Evolutionary conservation across 768 basidiomycete species (phyloP).

Genomic region (Heimioporus sp.): DNA sequence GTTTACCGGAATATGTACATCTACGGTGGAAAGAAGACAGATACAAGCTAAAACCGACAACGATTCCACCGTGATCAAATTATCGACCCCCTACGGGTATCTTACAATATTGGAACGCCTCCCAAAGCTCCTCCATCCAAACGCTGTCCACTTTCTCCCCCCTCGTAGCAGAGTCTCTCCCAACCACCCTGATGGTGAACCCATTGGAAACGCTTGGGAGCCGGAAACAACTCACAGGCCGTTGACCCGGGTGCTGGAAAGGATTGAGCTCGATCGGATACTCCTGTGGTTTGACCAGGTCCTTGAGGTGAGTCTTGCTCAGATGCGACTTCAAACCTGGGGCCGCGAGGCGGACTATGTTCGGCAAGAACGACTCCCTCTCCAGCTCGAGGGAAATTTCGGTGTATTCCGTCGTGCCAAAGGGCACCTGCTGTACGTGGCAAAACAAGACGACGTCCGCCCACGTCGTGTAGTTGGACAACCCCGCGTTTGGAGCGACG

Average conservation of each 20-base stretch:
- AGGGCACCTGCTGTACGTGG: slow-evolving; percentile 26
- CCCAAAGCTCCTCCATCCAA: too few species aligned
- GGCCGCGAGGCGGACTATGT: slow-evolving; percentile 26
- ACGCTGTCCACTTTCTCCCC: background rate
- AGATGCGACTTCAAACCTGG: slow-evolving; percentile 24
- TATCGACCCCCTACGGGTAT: too few species aligned
- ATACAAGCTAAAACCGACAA: too few species aligned
- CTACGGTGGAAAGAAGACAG: too few species aligned
- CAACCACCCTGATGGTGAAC: slow-evolving; percentile 28
- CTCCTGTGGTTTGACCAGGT: slow-evolving; percentile 24
- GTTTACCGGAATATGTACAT: too few species aligned
- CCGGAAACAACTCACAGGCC: slow-evolving; percentile 21
- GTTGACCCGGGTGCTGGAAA: background rate
- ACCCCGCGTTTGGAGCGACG: slow-evolving; percentile 40
- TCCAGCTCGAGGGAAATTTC: slow-evolving; percentile 34
- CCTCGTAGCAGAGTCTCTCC: slow-evolving; percentile 12
- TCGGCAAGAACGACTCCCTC: slow-evolving; percentile 23
- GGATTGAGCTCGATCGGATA: slow-evolving; percentile 20
- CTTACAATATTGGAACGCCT: too few species aligned
- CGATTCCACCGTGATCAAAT: too few species aligned
- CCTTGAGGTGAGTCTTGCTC: slow-evolving; percentile 19
- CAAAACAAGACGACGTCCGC: slow-evolving; percentile 32
- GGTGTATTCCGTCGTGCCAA: slow-evolving; percentile 36
- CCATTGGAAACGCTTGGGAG: slow-evolving; percentile 33
- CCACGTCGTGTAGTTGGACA: slow-evolving; percentile 39